These are phyloP conservation scores for Trypanosoma melophagium DNA, from an alignment of 208 protist genomes.

Conservation along the genomic window DNA sequence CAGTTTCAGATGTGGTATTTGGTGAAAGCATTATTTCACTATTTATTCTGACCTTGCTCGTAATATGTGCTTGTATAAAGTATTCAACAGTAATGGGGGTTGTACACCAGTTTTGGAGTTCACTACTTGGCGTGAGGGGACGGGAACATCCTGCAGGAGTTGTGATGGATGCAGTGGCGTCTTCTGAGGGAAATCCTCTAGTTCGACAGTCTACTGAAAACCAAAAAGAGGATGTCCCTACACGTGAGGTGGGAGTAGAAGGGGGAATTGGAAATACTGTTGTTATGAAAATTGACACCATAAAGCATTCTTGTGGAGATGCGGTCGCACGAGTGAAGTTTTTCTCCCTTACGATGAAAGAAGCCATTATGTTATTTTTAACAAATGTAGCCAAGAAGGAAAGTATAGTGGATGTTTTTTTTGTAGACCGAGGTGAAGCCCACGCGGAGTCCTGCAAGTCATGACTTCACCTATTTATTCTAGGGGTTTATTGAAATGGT, in stretches of 20 bases:
- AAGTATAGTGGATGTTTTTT: slow-evolving; percentile 25
- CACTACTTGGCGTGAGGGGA: not conserved
- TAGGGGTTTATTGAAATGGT: not conserved
- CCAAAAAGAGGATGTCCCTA: not conserved
- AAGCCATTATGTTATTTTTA: not conserved
- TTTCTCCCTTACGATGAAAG: not conserved
- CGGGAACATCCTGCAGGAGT: not conserved
- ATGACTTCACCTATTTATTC: not conserved
- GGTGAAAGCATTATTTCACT: not conserved
- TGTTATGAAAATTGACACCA: not conserved
- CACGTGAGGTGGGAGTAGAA: too few relatives aligned
- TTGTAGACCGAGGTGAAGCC: slow-evolving; percentile 6
- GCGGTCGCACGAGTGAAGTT: not conserved
- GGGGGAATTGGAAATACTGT: not conserved
- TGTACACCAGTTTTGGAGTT: not conserved
- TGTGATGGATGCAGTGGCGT: not conserved
- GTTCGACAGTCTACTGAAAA: too few relatives aligned
- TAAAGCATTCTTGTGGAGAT: not conserved
- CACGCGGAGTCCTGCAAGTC: too few relatives aligned
- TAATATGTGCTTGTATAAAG: not conserved
- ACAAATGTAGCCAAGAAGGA: slow-evolving; percentile 19
- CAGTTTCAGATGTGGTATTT: not conserved
- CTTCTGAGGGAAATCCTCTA: not conserved
- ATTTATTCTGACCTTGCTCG: not conserved
- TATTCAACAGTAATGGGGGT: not conserved